Conservation (phyloP, 2,329 filamentous ascomycete genomes). For the Arthroderma sp. region DNA sequence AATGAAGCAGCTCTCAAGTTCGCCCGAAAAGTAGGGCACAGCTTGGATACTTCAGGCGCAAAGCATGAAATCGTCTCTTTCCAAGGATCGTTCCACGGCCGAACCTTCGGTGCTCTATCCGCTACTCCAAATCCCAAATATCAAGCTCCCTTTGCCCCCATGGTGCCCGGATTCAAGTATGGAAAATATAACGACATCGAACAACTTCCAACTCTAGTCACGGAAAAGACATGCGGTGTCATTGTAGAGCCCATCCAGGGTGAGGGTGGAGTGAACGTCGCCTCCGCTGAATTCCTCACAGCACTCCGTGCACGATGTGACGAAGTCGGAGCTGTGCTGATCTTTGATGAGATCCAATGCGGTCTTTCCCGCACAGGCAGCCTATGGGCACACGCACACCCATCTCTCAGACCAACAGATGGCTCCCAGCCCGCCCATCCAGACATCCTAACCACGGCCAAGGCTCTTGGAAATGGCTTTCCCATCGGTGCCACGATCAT, state of each 20-base stretch:
- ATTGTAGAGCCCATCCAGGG: conserved; percentile 97
- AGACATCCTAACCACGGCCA: conserved; percentile 86
- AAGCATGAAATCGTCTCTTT: conserved; percentile 88
- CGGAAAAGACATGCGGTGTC: conserved; percentile 77
- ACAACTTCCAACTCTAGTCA: conserved; percentile 61
- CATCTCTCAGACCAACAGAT: conserved; percentile 42
- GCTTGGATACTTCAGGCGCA: conserved; percentile 53
- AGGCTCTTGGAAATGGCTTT: conserved; percentile 92
- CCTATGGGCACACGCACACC: conserved; percentile 74
- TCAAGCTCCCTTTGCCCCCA: conserved; percentile 84
- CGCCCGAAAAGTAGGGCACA: conserved; percentile 77
- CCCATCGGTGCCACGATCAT: conserved; percentile 77
- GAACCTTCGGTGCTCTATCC: conserved; percentile 90
- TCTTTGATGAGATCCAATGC: conserved; percentile 97
- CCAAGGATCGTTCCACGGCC: conserved; percentile 83
- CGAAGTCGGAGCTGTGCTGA: conserved; percentile 74
- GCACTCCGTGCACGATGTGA: conserved; percentile 75
- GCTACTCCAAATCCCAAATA: conserved; percentile 98
- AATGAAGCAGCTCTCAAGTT: conserved; percentile 99
- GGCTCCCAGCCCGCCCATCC: conserved; percentile 61
- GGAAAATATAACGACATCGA: conserved; percentile 73
- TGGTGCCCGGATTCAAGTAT: conserved; percentile 86
- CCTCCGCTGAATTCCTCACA: conserved; percentile 67
- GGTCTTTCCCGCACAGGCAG: conserved; percentile 75
- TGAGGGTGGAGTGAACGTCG: conserved; percentile 83